A percentile compares a stretch with the other conserved stretches of the same genome.
These are phyloP conservation scores for Lentinus polychrous DNA, from an alignment of 1,284 basidiomycete genomes.

Conservation along the genomic window DNA sequence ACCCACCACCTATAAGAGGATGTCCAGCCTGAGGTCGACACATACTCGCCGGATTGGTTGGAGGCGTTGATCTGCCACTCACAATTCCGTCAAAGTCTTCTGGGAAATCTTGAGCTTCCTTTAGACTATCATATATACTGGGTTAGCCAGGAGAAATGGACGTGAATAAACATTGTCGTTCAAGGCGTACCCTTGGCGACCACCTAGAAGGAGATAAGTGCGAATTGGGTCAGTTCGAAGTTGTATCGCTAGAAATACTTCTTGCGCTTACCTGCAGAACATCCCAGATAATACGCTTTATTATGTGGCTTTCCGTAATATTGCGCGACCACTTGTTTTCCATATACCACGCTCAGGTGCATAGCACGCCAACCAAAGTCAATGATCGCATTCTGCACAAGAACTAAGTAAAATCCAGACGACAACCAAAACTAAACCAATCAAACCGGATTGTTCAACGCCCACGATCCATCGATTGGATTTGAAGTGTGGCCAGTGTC, in stretches of 20 bases:
- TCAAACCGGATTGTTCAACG: conserved; percentile 21
- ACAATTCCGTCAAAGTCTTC: no score
- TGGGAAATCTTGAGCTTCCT: no score
- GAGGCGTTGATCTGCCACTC: no score
- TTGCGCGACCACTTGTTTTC: conserved; percentile 20
- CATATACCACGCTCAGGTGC: conserved; percentile 21
- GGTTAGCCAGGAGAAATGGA: no score
- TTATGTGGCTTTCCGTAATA: conserved; percentile 19
- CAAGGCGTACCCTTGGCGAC: no score
- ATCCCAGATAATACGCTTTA: conserved; percentile 26
- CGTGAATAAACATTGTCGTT: no score
- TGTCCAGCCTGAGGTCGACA: conserved; percentile 12
- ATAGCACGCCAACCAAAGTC: conserved; percentile 25
- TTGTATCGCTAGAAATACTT: no score
- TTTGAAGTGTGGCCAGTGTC: conserved; percentile 20
- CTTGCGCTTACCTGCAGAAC: conserved; percentile 24
- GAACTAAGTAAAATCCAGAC: neutral
- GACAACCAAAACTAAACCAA: neutral
- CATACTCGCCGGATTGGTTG: no score
- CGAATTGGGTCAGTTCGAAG: no score
- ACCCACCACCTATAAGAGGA: no score
- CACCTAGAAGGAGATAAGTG: no score
- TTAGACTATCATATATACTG: no score
- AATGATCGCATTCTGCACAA: conserved; percentile 20
- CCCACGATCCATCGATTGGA: conserved; percentile 18